A percentile compares a stretch with the other conserved stretches of the same genome.
Evolutionary conservation across 352 stramenopile genomes (phyloP).

Genomic region (Globisporangium megalacanthum): DNA sequence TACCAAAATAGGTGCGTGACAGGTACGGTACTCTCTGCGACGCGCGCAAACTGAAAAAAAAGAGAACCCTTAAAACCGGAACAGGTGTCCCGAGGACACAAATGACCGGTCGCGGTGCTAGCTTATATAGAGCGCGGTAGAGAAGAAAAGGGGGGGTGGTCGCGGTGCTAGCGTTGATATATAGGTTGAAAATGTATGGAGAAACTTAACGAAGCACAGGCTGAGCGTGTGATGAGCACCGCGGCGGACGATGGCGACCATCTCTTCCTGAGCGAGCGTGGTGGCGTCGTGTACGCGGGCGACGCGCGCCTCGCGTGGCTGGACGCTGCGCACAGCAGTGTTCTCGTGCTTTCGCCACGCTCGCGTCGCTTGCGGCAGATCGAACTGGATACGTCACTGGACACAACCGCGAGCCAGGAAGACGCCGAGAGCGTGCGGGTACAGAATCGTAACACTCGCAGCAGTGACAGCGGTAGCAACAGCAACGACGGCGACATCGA

Average conservation of each 20-base stretch:
- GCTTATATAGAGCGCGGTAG: too few relatives aligned
- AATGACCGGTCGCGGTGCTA: too few relatives aligned
- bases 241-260: slow-evolving; percentile 61
- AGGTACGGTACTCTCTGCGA: too few relatives aligned
- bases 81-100: too few relatives aligned
- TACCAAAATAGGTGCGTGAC: too few relatives aligned
- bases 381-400: slow-evolving; percentile 26
- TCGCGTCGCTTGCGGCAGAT: slow-evolving; percentile 36
- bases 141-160: too few relatives aligned
- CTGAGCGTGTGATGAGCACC: slow-evolving; percentile 17
- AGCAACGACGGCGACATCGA: slow-evolving; percentile 5
- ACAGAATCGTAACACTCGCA: neutral
- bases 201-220: neutral
- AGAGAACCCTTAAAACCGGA: too few relatives aligned
- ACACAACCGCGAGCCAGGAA: neutral
- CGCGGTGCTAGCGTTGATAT: too few relatives aligned
- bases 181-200: too few relatives aligned
- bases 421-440: too few relatives aligned
- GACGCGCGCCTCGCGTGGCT: slow-evolving; percentile 37
- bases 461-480: neutral
- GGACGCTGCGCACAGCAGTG: slow-evolving; percentile 44
- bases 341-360: slow-evolving; percentile 38
- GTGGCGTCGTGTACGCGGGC: slow-evolving; percentile 35
- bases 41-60: too few relatives aligned
- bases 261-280: slow-evolving; percentile 45